Evolutionary conservation across 2,329 filamentous ascomycete genomes (phyloP).

Genomic region (Fusarium sp.): DNA sequence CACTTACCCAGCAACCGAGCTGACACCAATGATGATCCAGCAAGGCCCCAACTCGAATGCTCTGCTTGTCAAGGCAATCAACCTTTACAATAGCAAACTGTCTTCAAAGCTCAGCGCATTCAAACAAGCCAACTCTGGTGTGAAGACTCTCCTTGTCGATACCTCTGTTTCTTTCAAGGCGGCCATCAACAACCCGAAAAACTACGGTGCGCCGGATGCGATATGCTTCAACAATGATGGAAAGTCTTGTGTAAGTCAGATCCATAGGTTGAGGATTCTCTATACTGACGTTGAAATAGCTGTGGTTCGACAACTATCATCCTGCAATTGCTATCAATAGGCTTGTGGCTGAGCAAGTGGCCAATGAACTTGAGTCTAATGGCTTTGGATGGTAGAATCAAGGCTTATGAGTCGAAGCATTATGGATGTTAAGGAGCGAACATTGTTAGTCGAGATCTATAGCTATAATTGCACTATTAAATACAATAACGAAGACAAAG

Average conservation of each 20-base stretch:
- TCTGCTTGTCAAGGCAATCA: slow-evolving; percentile 52
- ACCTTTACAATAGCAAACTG: slow-evolving; percentile 55
- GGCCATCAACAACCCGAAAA: slow-evolving; percentile 56
- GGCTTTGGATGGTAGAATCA: slow-evolving; percentile 13
- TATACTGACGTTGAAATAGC: slow-evolving; percentile 23
- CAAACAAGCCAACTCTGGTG: slow-evolving; percentile 50
- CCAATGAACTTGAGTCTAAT: slow-evolving; percentile 7
- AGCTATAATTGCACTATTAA: not conserved
- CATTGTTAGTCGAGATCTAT: not conserved
- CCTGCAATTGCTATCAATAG: slow-evolving; percentile 56
- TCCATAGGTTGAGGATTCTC: fast-evolving
- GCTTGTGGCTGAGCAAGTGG: slow-evolving; percentile 56
- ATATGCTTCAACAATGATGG: slow-evolving; percentile 58
- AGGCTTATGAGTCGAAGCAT: slow-evolving; percentile 12
- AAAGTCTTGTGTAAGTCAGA: slow-evolving; percentile 52
- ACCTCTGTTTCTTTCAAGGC: slow-evolving; percentile 57
- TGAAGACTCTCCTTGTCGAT: slow-evolving; percentile 54
- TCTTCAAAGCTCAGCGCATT: slow-evolving; percentile 49
- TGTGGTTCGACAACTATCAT: slow-evolving; percentile 61
- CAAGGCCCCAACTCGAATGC: slow-evolving; percentile 43
- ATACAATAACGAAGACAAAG: not conserved
- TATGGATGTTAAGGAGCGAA: not conserved
- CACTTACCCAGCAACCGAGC: slow-evolving; percentile 51
- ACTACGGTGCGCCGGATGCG: slow-evolving; percentile 58
- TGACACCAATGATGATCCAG: slow-evolving; percentile 52